Percentiles rank a stretch among this genome's conserved stretches.
phyloP scores from a whole-genome alignment of 1,284 basidiomycete genomes.

The Exsudoporus floridanus region DNA sequence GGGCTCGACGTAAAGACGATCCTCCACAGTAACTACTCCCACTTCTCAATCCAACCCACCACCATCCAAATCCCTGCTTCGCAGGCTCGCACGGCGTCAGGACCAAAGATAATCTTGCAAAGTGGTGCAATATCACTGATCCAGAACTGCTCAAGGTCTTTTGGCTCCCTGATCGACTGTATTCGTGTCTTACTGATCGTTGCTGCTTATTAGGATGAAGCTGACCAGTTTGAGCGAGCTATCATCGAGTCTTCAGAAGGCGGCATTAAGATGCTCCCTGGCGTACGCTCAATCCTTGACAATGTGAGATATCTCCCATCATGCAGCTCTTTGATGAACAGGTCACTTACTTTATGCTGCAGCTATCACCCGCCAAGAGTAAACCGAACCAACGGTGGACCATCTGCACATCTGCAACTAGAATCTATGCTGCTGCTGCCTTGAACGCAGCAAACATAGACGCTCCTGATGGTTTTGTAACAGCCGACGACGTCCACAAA shows the following conservation, averaged over 20 bases:
- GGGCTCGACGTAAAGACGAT: constrained; percentile 60
- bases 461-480: constrained; percentile 67
- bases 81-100: constrained; percentile 79
- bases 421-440: constrained; percentile 57
- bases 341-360: neutral
- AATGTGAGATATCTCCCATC: constrained; percentile 39
- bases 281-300: constrained; percentile 53
- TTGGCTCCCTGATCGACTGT: neutral
- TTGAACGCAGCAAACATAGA: constrained; percentile 53
- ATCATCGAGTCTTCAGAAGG: constrained; percentile 57
- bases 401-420: constrained; percentile 67
- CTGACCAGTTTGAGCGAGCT: constrained; percentile 64
- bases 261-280: constrained; percentile 65
- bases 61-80: constrained; percentile 1
- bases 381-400: constrained; percentile 61
- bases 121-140: constrained; percentile 69
- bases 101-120: constrained; percentile 75
- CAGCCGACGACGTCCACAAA: constrained; percentile 72
- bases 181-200: neutral
- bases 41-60: neutral
- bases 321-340: neutral
- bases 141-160: constrained; percentile 64
- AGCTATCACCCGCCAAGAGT: constrained; percentile 48
- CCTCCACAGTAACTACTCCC: constrained; percentile 52
- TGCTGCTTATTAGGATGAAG: constrained; percentile 48